Conservation (phyloP, 208 protist species). For the Cochliopodium minus region DNA sequence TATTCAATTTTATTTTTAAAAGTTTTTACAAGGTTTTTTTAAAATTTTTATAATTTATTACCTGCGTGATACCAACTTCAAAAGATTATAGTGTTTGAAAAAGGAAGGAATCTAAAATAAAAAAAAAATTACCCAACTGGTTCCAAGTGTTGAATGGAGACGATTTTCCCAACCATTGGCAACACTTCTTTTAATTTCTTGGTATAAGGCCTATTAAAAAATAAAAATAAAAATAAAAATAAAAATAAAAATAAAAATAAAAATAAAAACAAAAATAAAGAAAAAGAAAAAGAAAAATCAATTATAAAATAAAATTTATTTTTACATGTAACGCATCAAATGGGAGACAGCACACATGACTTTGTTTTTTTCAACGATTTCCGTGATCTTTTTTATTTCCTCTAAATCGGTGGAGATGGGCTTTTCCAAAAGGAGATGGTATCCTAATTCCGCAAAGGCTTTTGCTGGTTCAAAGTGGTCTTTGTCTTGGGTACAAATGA, state of each 20-base stretch:
- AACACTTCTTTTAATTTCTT: background rate
- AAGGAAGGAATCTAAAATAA: too few species aligned
- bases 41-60: too few species aligned
- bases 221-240: background rate
- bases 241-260: slow-evolving; percentile 3
- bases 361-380: background rate
- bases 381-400: background rate
- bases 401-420: background rate
- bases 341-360: background rate
- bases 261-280: background rate
- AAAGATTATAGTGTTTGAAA: too few species aligned
- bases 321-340: background rate
- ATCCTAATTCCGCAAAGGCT: background rate
- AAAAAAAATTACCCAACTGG: too few species aligned
- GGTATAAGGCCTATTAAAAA: too few species aligned
- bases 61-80: too few species aligned
- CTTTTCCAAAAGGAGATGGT: slow-evolving; percentile 1
- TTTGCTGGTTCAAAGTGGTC: background rate
- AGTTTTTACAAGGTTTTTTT: too few species aligned
- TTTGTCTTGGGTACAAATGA: background rate
- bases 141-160: slow-evolving; percentile 8
- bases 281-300: background rate
- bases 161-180: background rate
- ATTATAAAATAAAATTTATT: background rate
- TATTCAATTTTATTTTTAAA: too few species aligned